Conservation (phyloP, 2,329 filamentous ascomycete genomes). For the Penicillium occitanis region DNA sequence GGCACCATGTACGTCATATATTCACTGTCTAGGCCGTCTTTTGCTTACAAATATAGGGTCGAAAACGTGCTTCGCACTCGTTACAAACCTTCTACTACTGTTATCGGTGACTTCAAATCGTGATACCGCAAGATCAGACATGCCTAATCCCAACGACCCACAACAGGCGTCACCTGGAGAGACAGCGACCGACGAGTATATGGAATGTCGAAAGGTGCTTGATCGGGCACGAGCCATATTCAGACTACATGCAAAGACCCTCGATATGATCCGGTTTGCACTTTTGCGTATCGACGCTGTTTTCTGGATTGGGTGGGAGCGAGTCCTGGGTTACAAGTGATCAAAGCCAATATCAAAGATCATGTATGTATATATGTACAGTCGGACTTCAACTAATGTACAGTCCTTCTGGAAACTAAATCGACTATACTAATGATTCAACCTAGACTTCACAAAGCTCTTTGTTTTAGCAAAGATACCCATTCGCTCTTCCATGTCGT, state of each 20-base stretch:
- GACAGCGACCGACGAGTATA: background rate
- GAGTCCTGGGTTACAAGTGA: background rate
- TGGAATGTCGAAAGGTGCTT: slow-evolving; percentile 6
- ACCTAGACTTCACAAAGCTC: background rate
- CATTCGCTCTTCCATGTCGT: background rate
- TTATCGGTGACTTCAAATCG: slow-evolving; percentile 12
- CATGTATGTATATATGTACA: background rate
- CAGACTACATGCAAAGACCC: slow-evolving; percentile 15
- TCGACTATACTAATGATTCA: background rate
- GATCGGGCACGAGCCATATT: slow-evolving; percentile 14
- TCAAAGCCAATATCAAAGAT: too few relatives aligned
- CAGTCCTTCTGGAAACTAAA: background rate
- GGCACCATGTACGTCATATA: slow-evolving; percentile 13
- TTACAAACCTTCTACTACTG: slow-evolving; percentile 8
- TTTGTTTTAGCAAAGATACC: slow-evolving; percentile 1
- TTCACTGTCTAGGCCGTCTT: background rate
- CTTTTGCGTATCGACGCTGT: slow-evolving; percentile 15
- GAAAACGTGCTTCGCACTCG: slow-evolving; percentile 16
- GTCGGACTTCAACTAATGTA: background rate
- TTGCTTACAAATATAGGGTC: slow-evolving; percentile 7
- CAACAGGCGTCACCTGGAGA: slow-evolving; percentile 1
- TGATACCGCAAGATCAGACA: background rate
- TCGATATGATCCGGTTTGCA: slow-evolving; percentile 16
- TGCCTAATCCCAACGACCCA: background rate
- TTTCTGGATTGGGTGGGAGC: slow-evolving; percentile 17